phyloP scores from a whole-genome alignment of 140 eudicot species.

The Oenanthe javanica region DNA sequence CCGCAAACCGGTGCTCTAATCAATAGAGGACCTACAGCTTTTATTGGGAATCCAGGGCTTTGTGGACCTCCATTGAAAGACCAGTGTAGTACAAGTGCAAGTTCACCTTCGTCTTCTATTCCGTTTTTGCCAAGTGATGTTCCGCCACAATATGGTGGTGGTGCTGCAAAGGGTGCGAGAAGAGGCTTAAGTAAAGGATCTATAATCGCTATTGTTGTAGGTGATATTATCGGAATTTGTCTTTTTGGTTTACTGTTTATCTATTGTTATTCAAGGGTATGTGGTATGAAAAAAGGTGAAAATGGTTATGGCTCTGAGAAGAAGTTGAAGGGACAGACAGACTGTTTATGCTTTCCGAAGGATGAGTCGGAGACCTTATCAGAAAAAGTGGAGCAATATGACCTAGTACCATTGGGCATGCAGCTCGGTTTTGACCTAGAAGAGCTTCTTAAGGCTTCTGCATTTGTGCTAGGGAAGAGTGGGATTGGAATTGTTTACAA shows the following conservation, averaged over 20 bases:
- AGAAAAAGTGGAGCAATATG: slow-evolving; percentile 76
- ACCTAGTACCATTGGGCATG: slow-evolving; percentile 67
- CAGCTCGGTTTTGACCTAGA: slow-evolving; percentile 83
- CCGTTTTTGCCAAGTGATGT: slow-evolving; percentile 57
- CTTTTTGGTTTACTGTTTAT: slow-evolving; percentile 67
- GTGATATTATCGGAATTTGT: slow-evolving; percentile 86
- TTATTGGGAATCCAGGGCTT: slow-evolving; percentile 75
- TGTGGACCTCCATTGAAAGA: slow-evolving; percentile 94
- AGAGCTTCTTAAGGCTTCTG: slow-evolving; percentile 90
- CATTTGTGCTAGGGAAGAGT: slow-evolving; percentile 94
- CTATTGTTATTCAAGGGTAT: slow-evolving; percentile 71
- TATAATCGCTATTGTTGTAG: slow-evolving; percentile 57
- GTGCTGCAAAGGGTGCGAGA: slow-evolving; percentile 21
- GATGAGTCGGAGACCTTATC: slow-evolving; percentile 91
- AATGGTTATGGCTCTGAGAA: slow-evolving; percentile 40
- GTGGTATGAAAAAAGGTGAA: slow-evolving; percentile 38
- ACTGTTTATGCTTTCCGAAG: slow-evolving; percentile 73
- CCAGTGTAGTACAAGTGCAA: slow-evolving; percentile 51
- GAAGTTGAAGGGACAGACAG: slow-evolving; percentile 39
- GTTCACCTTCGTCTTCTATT: slow-evolving; percentile 64
- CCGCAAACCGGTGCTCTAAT: slow-evolving; percentile 94
- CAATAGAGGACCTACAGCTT: slow-evolving; percentile 95
- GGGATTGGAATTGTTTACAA: slow-evolving; percentile 98
- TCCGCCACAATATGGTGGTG: slow-evolving; percentile 25
- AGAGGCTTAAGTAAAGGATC: slow-evolving; percentile 58